A percentile compares a stretch with the other conserved stretches of the same genome.
Conservation (phyloP, 805 yeast species). For the Metschnikowia matae region DNA sequence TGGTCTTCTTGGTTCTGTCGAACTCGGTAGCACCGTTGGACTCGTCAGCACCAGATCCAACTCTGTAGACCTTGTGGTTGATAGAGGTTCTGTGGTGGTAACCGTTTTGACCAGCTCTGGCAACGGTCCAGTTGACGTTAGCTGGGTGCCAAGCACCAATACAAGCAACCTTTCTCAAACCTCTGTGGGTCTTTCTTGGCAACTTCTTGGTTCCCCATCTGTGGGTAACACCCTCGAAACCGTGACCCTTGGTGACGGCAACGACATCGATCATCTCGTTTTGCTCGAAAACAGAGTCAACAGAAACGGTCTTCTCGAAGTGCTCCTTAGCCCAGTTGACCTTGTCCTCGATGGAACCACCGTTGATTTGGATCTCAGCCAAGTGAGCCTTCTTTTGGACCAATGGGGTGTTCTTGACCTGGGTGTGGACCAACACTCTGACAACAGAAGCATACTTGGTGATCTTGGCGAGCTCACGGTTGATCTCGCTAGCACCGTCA, state of each 20-base stretch:
- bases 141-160: conserved; percentile 99
- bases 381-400: conserved; percentile 99
- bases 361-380: conserved; percentile 99
- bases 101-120: conserved; percentile 99
- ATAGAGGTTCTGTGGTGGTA: conserved; percentile 99
- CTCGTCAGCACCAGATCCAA: conserved; percentile 96
- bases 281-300: conserved; percentile 95
- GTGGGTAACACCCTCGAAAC: conserved; percentile 99
- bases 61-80: conserved; percentile 99
- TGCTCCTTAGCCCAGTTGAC: conserved; percentile 98
- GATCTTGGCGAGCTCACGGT: conserved; percentile 97
- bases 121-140: conserved; percentile 98
- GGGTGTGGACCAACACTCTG: conserved; percentile 99
- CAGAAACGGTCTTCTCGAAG: conserved; percentile 97
- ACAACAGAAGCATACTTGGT: conserved; percentile 97
- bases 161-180: conserved; percentile 99
- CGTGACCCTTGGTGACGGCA: conserved; percentile 99
- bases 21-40: conserved; percentile 92
- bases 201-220: conserved; percentile 99
- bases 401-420: conserved; percentile 98
- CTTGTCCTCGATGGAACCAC: conserved; percentile 97
- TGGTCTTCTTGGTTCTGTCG: conserved; percentile 99
- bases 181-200: conserved; percentile 99
- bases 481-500: conserved; percentile 80
- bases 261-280: conserved; percentile 97